A percentile compares a stretch with the other conserved stretches of the same genome.
phyloP scores from a whole-genome alignment of 495 filamentous ascomycete genomes.

The Neurospora cerealis region DNA sequence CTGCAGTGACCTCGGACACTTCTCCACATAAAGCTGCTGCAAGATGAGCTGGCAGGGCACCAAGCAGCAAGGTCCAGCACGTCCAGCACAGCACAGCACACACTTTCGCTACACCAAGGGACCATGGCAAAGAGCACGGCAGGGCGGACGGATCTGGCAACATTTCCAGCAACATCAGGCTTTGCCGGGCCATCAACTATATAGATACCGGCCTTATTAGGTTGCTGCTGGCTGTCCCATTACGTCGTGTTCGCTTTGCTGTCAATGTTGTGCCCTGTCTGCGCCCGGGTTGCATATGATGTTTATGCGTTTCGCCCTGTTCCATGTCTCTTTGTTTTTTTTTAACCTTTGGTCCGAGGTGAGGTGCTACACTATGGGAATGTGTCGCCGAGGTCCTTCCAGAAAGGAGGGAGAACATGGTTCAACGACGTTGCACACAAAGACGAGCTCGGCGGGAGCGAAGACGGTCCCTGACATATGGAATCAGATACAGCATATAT shows the following conservation, averaged over 20 bases:
- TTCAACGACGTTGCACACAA: not conserved
- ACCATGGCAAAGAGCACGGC: not conserved
- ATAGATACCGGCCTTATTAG: not conserved
- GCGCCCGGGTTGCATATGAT: not conserved
- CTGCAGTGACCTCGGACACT: slow-evolving; percentile 7
- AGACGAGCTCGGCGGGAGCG: not conserved
- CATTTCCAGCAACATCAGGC: not conserved
- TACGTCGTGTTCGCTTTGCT: not conserved
- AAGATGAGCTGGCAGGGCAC: slow-evolving; percentile 31
- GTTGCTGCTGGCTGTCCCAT: not conserved
- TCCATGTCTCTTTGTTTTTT: not conserved
- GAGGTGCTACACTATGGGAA: not conserved
- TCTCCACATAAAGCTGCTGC: slow-evolving; percentile 25
- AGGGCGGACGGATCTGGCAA: not conserved
- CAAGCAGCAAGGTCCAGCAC: not conserved
- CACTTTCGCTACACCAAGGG: not conserved
- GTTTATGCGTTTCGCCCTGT: not conserved
- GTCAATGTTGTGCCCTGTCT: not conserved
- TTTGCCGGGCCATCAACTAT: not conserved
- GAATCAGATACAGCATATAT: not conserved
- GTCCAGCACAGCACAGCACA: not conserved
- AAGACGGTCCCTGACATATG: not conserved
- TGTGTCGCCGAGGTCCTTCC: not conserved
- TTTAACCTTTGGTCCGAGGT: not conserved
- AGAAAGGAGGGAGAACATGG: not conserved